Evolutionary conservation across 2,329 filamentous ascomycete genomes (phyloP), one percentile per base, ranked within the genome.

Genomic region (Alternaria viburni): DNA sequence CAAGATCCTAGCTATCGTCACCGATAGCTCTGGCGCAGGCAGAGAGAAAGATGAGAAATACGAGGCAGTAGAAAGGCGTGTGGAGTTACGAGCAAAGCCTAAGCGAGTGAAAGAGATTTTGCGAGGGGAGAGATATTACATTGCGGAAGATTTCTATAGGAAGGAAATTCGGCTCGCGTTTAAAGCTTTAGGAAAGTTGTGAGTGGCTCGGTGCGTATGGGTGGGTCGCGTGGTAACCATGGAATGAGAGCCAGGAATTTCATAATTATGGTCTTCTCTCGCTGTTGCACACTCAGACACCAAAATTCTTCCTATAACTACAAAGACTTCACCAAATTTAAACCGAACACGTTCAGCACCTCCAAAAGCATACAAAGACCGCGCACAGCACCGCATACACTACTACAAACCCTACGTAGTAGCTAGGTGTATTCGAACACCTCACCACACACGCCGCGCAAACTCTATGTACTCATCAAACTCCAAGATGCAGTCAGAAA

Each of bases 81-180:
- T 62, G 3, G 54, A 57, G 4, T 57, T 68, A 4, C 32, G n/a
- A 0, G 67, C 65, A 11, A 66, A 46, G 23, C 59, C 54, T 4
- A 64, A 62, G 54, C 50, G 67, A 5, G 49, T 66, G 0, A 49
- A 54, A 4, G 52, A 68, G 6, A 59, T 69, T 0, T 15, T 62
- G 26, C 28, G 25, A 12, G 49, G 46, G 2, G 12, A 2, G 3
- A 54, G 56, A 15, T 21, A 11, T 15, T 23, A 21, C 11, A 10
- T 51, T 15, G 36, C 51, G 0, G 67, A 69, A 15, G 57, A 66
- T 1, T 6, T 41, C 4, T 66, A 68, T 54, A 11, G 17, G 11
- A 43, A 21, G 6, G 45, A 68, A 19, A 66, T 68, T 11, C 41
- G 17, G 25, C 51, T n/a, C 3, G 61, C 66, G 15, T 25, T 69